Percentiles rank a stretch among this genome's conserved stretches.
phyloP scores from a whole-genome alignment of 805 yeast genomes.

The Clavispora carvajalis region DNA sequence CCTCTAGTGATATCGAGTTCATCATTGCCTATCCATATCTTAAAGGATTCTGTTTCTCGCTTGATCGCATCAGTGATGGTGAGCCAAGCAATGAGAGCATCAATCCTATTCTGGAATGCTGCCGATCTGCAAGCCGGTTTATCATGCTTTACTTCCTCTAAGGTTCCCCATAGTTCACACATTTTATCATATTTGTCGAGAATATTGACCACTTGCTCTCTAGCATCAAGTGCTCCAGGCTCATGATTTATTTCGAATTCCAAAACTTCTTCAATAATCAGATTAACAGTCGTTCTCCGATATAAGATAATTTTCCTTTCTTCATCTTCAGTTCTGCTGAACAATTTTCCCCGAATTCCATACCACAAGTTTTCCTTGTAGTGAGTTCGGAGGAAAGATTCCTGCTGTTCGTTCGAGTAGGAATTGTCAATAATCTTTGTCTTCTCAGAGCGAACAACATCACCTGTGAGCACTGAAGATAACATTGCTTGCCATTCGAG shows the following conservation, averaged over 20 bases:
- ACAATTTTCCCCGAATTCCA: constrained; percentile 76
- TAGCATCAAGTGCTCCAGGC: constrained; percentile 23
- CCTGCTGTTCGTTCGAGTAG: constrained; percentile 34
- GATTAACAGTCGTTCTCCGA: constrained; percentile 68
- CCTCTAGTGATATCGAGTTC: constrained; percentile 59
- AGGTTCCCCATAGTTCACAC: constrained; percentile 73
- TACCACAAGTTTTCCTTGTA: constrained; percentile 79
- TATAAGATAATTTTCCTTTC: constrained; percentile 66
- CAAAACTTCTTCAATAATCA: constrained; percentile 61
- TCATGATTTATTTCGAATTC: constrained; percentile 54
- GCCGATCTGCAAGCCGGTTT: constrained; percentile 65
- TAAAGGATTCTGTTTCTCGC: constrained; percentile 54
- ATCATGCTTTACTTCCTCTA: constrained; percentile 71
- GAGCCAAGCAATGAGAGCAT: constrained; percentile 81
- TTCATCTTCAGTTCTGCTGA: constrained; percentile 75
- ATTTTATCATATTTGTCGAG: constrained; percentile 60
- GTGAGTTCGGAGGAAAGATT: constrained; percentile 46
- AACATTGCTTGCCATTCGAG: constrained; percentile 96
- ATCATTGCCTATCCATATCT: constrained; percentile 80
- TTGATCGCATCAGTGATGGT: constrained; percentile 67
- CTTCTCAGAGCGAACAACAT: constrained; percentile 87
- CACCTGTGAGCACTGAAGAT: constrained; percentile 86
- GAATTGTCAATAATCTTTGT: constrained; percentile 58
- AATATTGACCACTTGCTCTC: constrained; percentile 48
- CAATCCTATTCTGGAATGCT: constrained; percentile 60